Evolutionary conservation across 768 basidiomycete genomes (phyloP).

Genomic region (Tephrocybe sp.): DNA sequence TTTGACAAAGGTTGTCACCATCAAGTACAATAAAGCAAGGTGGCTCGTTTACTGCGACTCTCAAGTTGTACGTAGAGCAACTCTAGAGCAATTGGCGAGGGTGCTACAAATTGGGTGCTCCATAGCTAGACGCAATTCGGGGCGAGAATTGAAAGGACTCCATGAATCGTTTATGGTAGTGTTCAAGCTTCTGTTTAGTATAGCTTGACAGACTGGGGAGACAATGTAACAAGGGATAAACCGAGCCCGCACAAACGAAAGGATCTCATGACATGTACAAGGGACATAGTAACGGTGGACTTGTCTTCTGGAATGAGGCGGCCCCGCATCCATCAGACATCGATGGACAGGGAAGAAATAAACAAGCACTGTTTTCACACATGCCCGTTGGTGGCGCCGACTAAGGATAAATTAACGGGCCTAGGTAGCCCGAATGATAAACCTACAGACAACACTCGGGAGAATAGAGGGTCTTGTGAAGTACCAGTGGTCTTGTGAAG

Average conservation of each 20-base stretch:
- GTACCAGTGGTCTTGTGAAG: no score
- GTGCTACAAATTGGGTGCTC: no score
- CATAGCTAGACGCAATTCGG: no score
- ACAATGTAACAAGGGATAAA: no score
- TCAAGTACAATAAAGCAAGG: no score
- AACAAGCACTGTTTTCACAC: not conserved
- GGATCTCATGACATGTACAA: constrained; percentile 13
- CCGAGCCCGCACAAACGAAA: not conserved
- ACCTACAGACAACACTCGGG: not conserved
- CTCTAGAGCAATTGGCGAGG: no score
- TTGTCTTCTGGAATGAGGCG: constrained; percentile 1
- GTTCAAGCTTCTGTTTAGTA: no score
- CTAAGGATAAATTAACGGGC: not conserved
- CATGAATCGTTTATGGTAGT: no score
- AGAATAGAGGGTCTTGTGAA: no score
- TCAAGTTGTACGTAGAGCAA: not conserved
- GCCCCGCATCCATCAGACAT: constrained; percentile 11
- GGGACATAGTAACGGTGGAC: constrained; percentile 6
- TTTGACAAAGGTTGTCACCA: no score
- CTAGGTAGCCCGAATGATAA: not conserved
- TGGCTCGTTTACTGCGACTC: no score
- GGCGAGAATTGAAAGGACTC: no score
- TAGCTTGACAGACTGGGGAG: not conserved
- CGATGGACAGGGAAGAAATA: constrained; percentile 11
- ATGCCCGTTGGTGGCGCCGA: constrained; percentile 8